phyloP scores from a whole-genome alignment of 192 early-diverging fungal species.

The Kickxella alabastrina region DNA sequence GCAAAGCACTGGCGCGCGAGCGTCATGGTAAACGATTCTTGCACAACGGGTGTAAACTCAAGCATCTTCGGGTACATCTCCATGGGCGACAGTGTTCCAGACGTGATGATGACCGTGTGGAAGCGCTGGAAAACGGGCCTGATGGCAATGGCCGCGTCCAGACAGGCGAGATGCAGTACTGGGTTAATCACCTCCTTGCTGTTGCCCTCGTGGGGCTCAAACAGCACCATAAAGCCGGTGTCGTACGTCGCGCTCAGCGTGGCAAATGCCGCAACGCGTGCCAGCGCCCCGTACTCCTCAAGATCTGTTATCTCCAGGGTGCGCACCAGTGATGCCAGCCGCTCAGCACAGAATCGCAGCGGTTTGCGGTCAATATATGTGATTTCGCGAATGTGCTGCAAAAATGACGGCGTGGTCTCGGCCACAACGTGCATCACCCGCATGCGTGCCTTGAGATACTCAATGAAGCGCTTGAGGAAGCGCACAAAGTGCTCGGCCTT shows the following conservation, averaged over 20 bases:
- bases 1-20: conserved; percentile 92
- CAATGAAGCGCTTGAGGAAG: conserved; percentile 92
- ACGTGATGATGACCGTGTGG: conserved; percentile 94
- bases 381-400: conserved; percentile 91
- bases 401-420: conserved; percentile 89
- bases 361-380: conserved; percentile 94
- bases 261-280: conserved; percentile 87
- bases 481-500: conserved; percentile 98
- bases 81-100: conserved; percentile 98
- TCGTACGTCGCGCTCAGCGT: conserved; percentile 95
- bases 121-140: conserved; percentile 96
- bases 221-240: conserved; percentile 90
- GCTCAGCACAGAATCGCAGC: conserved; percentile 90
- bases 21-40: conserved; percentile 96
- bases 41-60: conserved; percentile 80
- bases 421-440: conserved; percentile 97
- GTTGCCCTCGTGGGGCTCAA: conserved; percentile 97
- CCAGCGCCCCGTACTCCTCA: conserved; percentile 77
- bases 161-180: conserved; percentile 85
- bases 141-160: conserved; percentile 96
- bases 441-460: conserved; percentile 97
- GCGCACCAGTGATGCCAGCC: conserved; percentile 82
- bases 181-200: conserved; percentile 91
- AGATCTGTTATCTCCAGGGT: conserved; percentile 93
- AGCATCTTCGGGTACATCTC: conserved; percentile 97